A percentile compares a stretch with the other conserved stretches of the same genome.
phyloP scores from a whole-genome alignment of 2,329 filamentous ascomycete genomes.

The Curvularia eragrostidis region DNA sequence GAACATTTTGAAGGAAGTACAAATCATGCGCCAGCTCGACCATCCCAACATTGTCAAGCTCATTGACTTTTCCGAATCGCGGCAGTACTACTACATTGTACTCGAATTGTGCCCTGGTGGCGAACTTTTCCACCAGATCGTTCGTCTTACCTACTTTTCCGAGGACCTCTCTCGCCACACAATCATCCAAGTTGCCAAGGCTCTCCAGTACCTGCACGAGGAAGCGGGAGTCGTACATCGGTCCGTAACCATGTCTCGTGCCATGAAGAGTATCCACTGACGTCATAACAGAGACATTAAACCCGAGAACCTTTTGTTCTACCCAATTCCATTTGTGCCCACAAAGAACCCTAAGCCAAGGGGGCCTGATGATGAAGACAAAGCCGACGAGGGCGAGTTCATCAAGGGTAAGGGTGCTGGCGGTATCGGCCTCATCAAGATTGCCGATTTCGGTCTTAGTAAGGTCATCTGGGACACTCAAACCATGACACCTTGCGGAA shows the following conservation, averaged over 20 bases:
- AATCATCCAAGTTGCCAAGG: constrained; percentile 93
- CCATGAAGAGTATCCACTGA: constrained; percentile 39
- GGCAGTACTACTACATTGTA: constrained; percentile 97
- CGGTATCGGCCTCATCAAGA: constrained; percentile 94
- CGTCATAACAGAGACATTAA: constrained; percentile 82
- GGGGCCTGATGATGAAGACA: constrained; percentile 91
- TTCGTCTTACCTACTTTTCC: constrained; percentile 97
- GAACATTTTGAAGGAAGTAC: constrained; percentile 97
- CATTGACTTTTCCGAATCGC: constrained; percentile 90
- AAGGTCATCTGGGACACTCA: constrained; percentile 98
- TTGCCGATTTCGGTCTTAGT: constrained; percentile 95
- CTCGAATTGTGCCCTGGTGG: constrained; percentile 94
- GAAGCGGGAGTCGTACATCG: constrained; percentile 95
- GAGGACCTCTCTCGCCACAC: constrained; percentile 94
- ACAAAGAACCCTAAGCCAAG: constrained; percentile 80
- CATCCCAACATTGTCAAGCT: constrained; percentile 96
- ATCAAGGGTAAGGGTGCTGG: constrained; percentile 80
- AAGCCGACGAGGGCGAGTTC: constrained; percentile 95
- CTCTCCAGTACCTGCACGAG: constrained; percentile 91
- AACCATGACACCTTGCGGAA: constrained; percentile 99
- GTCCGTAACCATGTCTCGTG: constrained; percentile 60
- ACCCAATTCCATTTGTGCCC: constrained; percentile 81
- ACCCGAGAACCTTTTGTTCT: constrained; percentile 95
- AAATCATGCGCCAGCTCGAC: constrained; percentile 97
- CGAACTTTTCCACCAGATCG: constrained; percentile 98